Conservation (phyloP, 345 rosid species). For the Corymbia maculata region DNA sequence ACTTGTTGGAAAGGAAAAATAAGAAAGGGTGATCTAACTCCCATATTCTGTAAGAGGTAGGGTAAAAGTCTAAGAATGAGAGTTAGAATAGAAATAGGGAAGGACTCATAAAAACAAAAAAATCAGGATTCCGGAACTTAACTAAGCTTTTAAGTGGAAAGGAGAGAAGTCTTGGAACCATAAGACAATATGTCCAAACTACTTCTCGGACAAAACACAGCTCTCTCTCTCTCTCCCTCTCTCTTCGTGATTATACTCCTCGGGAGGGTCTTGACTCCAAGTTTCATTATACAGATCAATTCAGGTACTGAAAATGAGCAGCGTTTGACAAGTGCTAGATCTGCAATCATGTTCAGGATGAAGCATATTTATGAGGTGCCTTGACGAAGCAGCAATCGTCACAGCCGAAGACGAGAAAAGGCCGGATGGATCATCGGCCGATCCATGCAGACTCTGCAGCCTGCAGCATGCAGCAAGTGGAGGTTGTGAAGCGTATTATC, state of each 20-base stretch:
- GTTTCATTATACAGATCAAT: background rate
- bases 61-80: too few species aligned
- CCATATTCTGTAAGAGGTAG: too few species aligned
- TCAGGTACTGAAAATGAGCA: background rate
- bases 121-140: too few species aligned
- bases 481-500: constrained; percentile 25
- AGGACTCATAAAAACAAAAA: too few species aligned
- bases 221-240: too few species aligned
- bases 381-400: constrained; percentile 35
- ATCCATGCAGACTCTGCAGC: constrained; percentile 48
- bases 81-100: too few species aligned
- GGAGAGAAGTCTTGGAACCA: too few species aligned
- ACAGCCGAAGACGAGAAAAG: constrained; percentile 13
- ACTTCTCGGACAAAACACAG: too few species aligned
- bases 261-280: rapidly evolving
- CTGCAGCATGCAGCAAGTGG: constrained; percentile 49
- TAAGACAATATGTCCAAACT: too few species aligned
- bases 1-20: too few species aligned
- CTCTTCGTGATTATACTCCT: rapidly evolving
- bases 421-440: constrained; percentile 27
- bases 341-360: background rate
- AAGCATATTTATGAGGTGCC: constrained; percentile 1
- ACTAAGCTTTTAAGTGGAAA: too few species aligned
- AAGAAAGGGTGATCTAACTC: too few species aligned
- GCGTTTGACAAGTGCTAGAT: background rate